Evolutionary conservation across 2,329 filamentous ascomycete genomes (phyloP).

Genomic region (Cylindrodendrum hubeiense): DNA sequence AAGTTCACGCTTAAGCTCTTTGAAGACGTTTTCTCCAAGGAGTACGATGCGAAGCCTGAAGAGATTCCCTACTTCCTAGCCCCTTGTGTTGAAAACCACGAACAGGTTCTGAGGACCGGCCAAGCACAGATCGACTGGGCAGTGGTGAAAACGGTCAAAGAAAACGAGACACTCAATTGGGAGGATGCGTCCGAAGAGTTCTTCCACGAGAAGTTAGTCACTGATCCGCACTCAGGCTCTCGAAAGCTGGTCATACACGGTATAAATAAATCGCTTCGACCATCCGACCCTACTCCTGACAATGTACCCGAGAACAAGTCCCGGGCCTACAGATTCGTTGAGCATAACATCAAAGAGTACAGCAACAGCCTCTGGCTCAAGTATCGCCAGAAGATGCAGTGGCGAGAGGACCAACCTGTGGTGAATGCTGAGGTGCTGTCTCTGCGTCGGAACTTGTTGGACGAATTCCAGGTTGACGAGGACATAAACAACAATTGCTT

Average conservation of each 20-base stretch:
- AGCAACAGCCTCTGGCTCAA: slow-evolving; percentile 81
- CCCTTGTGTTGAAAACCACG: slow-evolving; percentile 59
- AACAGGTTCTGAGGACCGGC: neutral
- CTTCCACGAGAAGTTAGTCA: slow-evolving; percentile 65
- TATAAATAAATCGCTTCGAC: slow-evolving; percentile 69
- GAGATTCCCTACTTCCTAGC: slow-evolving; percentile 88
- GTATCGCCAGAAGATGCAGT: slow-evolving; percentile 61
- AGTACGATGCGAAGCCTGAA: slow-evolving; percentile 72
- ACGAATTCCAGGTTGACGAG: slow-evolving; percentile 70
- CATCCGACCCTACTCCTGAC: slow-evolving; percentile 74
- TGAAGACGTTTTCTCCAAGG: slow-evolving; percentile 89
- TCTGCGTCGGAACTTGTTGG: slow-evolving; percentile 86
- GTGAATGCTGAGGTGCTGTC: slow-evolving; percentile 80
- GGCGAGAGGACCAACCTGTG: slow-evolving; percentile 82
- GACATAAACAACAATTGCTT: slow-evolving; percentile 65
- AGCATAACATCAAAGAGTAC: slow-evolving; percentile 82
- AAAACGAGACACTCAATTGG: slow-evolving; percentile 52
- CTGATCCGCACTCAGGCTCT: slow-evolving; percentile 72
- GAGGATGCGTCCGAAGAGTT: slow-evolving; percentile 60
- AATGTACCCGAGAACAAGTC: slow-evolving; percentile 62
- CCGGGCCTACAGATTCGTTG: slow-evolving; percentile 54
- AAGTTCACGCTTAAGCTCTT: slow-evolving; percentile 83
- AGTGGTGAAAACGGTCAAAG: slow-evolving; percentile 58
- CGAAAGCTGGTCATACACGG: slow-evolving; percentile 69
- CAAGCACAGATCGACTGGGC: slow-evolving; percentile 70